Evolutionary conservation across 2,329 filamentous ascomycete genomes (phyloP), one percentile per base, ranked within the genome.

Genomic region (Paracorniculantispora psalliotae): DNA sequence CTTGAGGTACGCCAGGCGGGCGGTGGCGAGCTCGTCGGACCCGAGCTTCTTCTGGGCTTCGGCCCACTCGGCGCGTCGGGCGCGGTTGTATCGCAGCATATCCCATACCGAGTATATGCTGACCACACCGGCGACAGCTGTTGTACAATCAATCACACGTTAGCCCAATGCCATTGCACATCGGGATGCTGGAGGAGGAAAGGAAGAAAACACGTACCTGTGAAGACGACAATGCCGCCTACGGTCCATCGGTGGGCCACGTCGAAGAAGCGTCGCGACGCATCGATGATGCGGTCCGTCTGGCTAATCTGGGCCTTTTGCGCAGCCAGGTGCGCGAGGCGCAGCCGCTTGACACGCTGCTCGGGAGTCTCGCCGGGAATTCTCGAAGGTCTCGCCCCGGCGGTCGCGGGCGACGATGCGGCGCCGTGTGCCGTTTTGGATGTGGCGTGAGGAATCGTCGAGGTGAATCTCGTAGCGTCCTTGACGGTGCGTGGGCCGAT

Each of bases 401-500:
- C 56, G 55, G 63, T 62, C 23, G 62, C 64, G 57, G 39, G 37
- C 41, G 57, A 48, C 4, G 39, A 28, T 10, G 57, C 41, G 15
- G 65, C 67, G 28, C 75, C 71, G 58, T 71, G 72, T 61, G 68
- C 68, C 44, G 80, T 73, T 71, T 89, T 89, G 65, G 85, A 84
- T 64, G 81, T 81, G 66, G 88, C 89, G 75, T 91, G 89, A 55
- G 76, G 76, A 60, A 77, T 75, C 60, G 75, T 77, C 59, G 76
- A 77, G 37, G 76, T 78, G 71, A 78, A 94, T 70, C 89, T 87
- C 67, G 90, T 94, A 65, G 90, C 90, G 72, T 92, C 90, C 67
- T 84, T 84, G 71, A 89, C 86, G 75, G 85, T 90, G 70, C 88
- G 87, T 61, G 88, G 81, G 64, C 76, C 77, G 47, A 78, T 73